Evolutionary conservation across 306 rosid genomes (phyloP).

Genomic region (Citrullus amarus): DNA sequence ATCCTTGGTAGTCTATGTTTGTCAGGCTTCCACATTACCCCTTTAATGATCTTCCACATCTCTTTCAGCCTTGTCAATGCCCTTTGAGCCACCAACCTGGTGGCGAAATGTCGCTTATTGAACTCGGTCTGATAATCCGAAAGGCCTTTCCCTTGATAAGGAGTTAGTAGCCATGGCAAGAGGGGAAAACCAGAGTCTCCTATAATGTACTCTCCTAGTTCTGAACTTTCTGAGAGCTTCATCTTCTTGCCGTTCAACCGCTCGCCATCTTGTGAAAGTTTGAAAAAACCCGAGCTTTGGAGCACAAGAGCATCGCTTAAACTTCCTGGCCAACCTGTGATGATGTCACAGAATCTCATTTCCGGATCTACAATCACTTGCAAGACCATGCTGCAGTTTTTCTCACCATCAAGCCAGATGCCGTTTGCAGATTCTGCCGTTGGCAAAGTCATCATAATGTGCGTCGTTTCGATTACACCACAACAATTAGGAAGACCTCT

Average conservation of each 20-base stretch:
- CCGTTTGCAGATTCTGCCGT: conserved; percentile 29
- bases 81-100: conserved; percentile 57
- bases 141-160: conserved; percentile 46
- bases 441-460: conserved; percentile 79
- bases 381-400: conserved; percentile 83
- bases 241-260: conserved; percentile 37
- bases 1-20: conserved; percentile 69
- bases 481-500: conserved; percentile 71
- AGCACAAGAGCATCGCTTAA: conserved; percentile 50
- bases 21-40: conserved; percentile 87
- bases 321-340: conserved; percentile 92
- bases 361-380: conserved; percentile 79
- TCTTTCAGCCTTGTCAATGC: conserved; percentile 72
- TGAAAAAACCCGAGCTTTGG: conserved; percentile 48
- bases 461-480: conserved; percentile 77
- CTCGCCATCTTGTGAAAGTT: conserved; percentile 44
- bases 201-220: conserved; percentile 46
- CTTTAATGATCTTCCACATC: conserved; percentile 70
- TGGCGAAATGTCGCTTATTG: conserved; percentile 45
- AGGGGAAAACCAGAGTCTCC: conserved; percentile 75
- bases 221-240: conserved; percentile 32
- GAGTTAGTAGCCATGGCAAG: conserved; percentile 79
- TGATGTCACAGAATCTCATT: conserved; percentile 61
- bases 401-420: conserved; percentile 67
- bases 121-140: conserved; percentile 37